Evolutionary conservation across 768 basidiomycete genomes (phyloP), one percentile per base, ranked within the genome.

Genomic region (Lactarius akahatsu): DNA sequence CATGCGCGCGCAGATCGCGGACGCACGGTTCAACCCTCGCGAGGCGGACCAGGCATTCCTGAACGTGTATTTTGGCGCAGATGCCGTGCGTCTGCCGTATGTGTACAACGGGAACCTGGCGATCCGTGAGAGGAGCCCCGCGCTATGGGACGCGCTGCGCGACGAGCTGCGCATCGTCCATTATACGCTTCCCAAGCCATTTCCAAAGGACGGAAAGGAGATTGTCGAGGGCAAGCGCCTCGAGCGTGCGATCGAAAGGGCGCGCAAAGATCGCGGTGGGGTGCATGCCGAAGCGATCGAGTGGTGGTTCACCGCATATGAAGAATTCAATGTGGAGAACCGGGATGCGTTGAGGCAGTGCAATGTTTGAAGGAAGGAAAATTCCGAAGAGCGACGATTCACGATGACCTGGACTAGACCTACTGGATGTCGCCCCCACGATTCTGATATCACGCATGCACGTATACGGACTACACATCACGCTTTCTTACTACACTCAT

Each of bases 21-120:
- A 76, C 0, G 80, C 81, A 36, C 71, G 74, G n/a, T 82, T 75
- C 67, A 74, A 77, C 4, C 70, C 79, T 11, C 67, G 75, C 36
- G 71, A 79, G 57, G 82, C 82, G 2, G 78, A 79, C 57, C 79
- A 81, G 72, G 78, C 80, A 10, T 84, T 83, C 70, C 69, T 79
- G 28, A 79, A 79, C 64, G 63, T 73, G 26, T 79, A 77, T 68
- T 79, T 75, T 59, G 77, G 73, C 57, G 71, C 73, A 20, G 74
- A 77, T 58, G 71, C 64, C 32, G 65, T 76, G 40, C 73, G 73
- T 9, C 73, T 79, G n/a, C 78, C 78, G 26, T 77, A 76, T 64
- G 56, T 70, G 38, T 79, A 78, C 70, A 78, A 78, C 62, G 77
- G 72, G 16, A 78, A 78, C 69, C 71, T 78, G n/a, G 77, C 73